A percentile compares a stretch with the other conserved stretches of the same genome.
Conservation (phyloP, 352 stramenopile genomes). For the Globisporangium nagaii region DNA sequence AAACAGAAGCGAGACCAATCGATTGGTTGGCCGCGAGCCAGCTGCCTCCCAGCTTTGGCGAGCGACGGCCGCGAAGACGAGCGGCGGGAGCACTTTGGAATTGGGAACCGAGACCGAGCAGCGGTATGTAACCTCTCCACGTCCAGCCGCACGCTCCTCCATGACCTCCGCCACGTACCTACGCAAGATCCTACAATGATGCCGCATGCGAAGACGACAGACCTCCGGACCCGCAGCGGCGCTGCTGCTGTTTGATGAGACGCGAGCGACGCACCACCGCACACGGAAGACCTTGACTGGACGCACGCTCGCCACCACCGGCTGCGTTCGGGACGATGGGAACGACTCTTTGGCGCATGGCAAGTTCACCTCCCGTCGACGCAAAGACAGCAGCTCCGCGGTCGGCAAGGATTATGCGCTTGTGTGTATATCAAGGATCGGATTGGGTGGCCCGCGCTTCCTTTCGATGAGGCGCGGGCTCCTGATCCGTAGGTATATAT, state of each 20-base stretch:
- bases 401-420: slow-evolving; percentile 37
- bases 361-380: background rate
- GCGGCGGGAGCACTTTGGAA: slow-evolving; percentile 56
- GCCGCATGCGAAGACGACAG: slow-evolving; percentile 9
- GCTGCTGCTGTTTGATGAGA: slow-evolving; percentile 6
- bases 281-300: slow-evolving; percentile 10
- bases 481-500: slow-evolving; percentile 86
- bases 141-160: background rate
- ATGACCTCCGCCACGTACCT: slow-evolving; percentile 9
- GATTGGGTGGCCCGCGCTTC: slow-evolving; percentile 33
- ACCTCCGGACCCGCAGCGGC: slow-evolving; percentile 7
- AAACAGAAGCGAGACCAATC: no score
- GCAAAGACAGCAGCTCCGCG: slow-evolving; percentile 8
- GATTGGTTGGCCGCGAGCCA: slow-evolving; percentile 1
- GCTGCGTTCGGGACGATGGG: slow-evolving; percentile 10
- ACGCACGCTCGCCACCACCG: background rate
- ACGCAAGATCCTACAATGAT: slow-evolving; percentile 12
- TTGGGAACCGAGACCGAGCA: slow-evolving; percentile 69
- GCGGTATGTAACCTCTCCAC: slow-evolving; percentile 52
- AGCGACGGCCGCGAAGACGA: background rate
- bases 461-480: background rate
- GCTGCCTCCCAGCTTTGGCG: background rate
- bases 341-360: slow-evolving; percentile 9
- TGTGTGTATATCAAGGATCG: slow-evolving; percentile 86
- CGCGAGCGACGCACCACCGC: background rate